Conservation (phyloP, 73 alveolate genomes). For the Paramecium sonneborni region DNA sequence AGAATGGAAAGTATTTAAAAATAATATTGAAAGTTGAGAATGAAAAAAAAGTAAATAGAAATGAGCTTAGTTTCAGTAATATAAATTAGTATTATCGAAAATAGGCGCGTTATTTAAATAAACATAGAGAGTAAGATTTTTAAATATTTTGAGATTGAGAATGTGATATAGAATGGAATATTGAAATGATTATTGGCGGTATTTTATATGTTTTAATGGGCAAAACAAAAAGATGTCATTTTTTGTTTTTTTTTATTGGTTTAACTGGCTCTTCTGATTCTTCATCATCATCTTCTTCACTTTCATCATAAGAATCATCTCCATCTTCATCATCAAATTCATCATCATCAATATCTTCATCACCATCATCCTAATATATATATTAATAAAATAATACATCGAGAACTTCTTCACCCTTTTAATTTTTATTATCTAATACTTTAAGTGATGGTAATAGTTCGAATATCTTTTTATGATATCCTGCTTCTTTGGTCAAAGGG, state of each 20-base stretch:
- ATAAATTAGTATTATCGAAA: conserved; percentile 47
- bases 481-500: not conserved
- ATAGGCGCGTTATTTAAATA: conserved; percentile 77
- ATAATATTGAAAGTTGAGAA: conserved; percentile 33
- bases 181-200: not conserved
- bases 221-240: not conserved
- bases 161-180: conserved; percentile 27
- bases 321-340: not conserved
- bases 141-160: not conserved
- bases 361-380: not conserved
- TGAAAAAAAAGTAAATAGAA: conserved; percentile 66
- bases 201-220: not conserved
- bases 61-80: conserved; percentile 59
- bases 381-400: not conserved
- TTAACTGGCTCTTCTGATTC: not conserved
- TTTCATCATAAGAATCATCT: not conserved
- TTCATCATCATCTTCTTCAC: conserved; percentile 27
- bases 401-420: not conserved
- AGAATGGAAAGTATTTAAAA: conserved; percentile 32
- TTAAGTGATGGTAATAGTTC: not conserved
- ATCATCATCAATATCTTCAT: not conserved
- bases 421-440: conserved; percentile 9
- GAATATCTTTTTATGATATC: conserved; percentile 21
- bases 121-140: conserved; percentile 73
- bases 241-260: not conserved